These are phyloP conservation scores for Colletotrichum gloeosporioides DNA, from an alignment of 2,329 filamentous ascomycete species.

Conservation along the genomic window DNA sequence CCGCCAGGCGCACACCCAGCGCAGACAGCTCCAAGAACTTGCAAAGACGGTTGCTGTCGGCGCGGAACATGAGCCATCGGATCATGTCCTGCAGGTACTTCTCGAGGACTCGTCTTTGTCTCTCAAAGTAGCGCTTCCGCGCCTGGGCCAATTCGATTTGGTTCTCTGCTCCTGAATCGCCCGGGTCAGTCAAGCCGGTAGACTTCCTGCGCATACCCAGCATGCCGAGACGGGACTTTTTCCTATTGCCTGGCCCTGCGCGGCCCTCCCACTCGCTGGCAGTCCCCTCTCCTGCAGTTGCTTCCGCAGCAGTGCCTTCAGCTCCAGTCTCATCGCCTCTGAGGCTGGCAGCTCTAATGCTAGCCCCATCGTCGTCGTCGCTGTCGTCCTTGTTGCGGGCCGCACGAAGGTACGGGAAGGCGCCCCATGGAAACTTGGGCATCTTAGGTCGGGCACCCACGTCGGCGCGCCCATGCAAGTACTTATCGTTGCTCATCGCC, in stretches of 20 bases:
- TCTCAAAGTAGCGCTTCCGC: slow-evolving; percentile 73
- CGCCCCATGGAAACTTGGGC: slow-evolving; percentile 86
- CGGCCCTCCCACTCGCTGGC: slow-evolving; percentile 36
- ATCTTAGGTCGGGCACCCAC: slow-evolving; percentile 75
- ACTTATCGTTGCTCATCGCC: slow-evolving; percentile 82
- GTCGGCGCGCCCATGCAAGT: slow-evolving; percentile 72
- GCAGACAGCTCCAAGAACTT: slow-evolving; percentile 96
- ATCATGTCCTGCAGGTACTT: slow-evolving; percentile 94
- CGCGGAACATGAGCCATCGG: slow-evolving; percentile 93
- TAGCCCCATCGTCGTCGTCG: slow-evolving; percentile 60
- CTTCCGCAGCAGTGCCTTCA: slow-evolving; percentile 38
- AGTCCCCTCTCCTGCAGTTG: slow-evolving; percentile 62
- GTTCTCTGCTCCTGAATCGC: slow-evolving; percentile 44
- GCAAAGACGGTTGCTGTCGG: slow-evolving; percentile 94
- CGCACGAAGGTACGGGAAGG: slow-evolving; percentile 87
- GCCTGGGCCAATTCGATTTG: slow-evolving; percentile 46
- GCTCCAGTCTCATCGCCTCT: slow-evolving; percentile 50
- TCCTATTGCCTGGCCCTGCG: slow-evolving; percentile 33
- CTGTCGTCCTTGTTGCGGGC: slow-evolving; percentile 82
- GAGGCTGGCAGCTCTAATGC: slow-evolving; percentile 33
- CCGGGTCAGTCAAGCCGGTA: slow-evolving; percentile 53
- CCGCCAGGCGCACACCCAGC: slow-evolving; percentile 88
- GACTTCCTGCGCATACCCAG: slow-evolving; percentile 59
- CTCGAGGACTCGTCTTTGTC: slow-evolving; percentile 85
- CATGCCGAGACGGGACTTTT: slow-evolving; percentile 58